These are phyloP conservation scores for Geosmithia morbida DNA, from an alignment of 2,329 filamentous ascomycete genomes.

Conservation along the genomic window DNA sequence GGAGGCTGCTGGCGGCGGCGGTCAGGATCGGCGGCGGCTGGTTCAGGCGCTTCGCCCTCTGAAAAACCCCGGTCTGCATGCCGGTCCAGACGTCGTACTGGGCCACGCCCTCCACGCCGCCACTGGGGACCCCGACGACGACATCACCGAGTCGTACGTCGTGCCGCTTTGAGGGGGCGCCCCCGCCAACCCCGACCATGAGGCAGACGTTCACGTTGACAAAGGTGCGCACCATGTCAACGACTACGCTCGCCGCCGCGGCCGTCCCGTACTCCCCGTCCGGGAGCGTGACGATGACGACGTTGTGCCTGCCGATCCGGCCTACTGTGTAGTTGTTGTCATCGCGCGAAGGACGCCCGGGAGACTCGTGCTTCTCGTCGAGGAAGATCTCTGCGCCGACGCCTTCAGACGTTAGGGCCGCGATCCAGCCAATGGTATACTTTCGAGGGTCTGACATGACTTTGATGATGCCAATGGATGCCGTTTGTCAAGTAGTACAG, in stretches of 20 bases:
- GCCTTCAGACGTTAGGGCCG: background rate
- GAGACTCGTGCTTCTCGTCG: background rate
- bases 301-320: background rate
- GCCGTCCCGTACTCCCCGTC: background rate
- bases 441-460: background rate
- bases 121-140: background rate
- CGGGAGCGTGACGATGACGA: background rate
- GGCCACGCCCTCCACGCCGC: background rate
- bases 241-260: background rate
- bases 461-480: too few species aligned
- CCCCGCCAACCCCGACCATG: background rate
- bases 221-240: background rate
- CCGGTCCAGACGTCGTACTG: background rate
- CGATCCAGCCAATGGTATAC: background rate
- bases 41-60: background rate
- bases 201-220: background rate
- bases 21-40: constrained; percentile 1
- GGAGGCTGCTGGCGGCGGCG: background rate
- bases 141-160: background rate
- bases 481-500: too few species aligned
- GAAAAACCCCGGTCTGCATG: constrained; percentile 2
- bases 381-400: background rate
- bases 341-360: background rate
- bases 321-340: background rate
- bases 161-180: background rate